Conservation (phyloP, 2,329 filamentous ascomycete species). For the Sarocladium kiliense region DNA sequence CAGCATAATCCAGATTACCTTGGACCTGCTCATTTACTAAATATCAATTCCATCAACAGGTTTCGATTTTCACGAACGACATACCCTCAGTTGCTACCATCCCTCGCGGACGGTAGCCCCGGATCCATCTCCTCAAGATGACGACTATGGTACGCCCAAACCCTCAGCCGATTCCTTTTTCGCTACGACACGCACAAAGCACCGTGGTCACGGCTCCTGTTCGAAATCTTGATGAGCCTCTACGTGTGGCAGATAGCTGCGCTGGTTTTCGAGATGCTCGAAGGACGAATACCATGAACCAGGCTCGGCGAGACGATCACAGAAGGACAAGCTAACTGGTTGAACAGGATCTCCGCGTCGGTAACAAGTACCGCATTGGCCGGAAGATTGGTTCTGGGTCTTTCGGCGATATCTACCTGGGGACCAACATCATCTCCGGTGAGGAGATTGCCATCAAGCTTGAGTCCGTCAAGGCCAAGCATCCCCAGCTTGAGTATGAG, state of each 20-base stretch:
- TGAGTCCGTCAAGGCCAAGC: conserved; percentile 98
- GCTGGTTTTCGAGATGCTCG: conserved; percentile 16
- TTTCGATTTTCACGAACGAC: not conserved
- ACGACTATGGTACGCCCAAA: conserved; percentile 11
- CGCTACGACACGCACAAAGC: not conserved
- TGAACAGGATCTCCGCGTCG: conserved; percentile 87
- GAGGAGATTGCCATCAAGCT: conserved; percentile 99
- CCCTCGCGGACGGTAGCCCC: not conserved
- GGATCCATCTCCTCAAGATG: not conserved
- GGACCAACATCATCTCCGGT: conserved; percentile 98
- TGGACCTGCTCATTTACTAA: too few species aligned
- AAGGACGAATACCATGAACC: too few species aligned
- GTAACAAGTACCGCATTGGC: conserved; percentile 99
- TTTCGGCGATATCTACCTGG: conserved; percentile 98
- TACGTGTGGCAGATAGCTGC: not conserved
- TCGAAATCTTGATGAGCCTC: not conserved
- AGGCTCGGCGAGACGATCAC: too few species aligned
- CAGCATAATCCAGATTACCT: not conserved
- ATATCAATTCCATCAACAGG: not conserved
- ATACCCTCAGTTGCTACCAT: not conserved
- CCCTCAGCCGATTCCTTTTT: not conserved
- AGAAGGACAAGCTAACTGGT: not conserved
- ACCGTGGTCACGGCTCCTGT: not conserved
- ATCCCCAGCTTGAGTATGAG: conserved; percentile 98
- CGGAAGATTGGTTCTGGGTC: conserved; percentile 97